Evolutionary conservation across 176 grass and related monocot species (phyloP).

Genomic region (Thalia dealbata): DNA sequence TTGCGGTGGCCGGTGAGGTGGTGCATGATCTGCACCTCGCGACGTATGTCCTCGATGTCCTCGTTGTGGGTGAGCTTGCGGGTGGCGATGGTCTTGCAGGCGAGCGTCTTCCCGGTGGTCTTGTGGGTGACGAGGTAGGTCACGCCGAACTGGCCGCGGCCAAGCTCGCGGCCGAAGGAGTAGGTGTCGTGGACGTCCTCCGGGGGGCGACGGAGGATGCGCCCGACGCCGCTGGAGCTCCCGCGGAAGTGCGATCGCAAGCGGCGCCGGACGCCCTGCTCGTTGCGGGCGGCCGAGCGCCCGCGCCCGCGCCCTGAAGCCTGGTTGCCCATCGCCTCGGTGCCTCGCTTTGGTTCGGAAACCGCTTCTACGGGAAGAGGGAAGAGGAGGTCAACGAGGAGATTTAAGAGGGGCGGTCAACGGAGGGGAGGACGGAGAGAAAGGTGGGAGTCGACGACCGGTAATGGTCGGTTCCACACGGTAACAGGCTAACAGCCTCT

Average conservation of each 20-base stretch:
- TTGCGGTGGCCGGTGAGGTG: slow-evolving; percentile 17
- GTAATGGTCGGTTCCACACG: background rate
- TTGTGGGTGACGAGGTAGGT: slow-evolving; percentile 7
- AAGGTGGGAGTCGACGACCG: background rate
- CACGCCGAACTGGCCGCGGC: slow-evolving; percentile 12
- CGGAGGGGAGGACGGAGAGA: background rate
- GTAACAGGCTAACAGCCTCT: background rate
- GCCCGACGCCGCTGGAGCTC: background rate
- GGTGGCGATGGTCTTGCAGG: slow-evolving; percentile 14
- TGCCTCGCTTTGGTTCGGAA: background rate
- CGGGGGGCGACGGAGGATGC: slow-evolving; percentile 1
- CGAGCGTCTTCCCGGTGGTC: background rate
- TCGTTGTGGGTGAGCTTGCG: background rate
- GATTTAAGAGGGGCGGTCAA: background rate
- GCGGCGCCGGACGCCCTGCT: background rate
- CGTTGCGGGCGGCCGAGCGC: background rate
- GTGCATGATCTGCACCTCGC: slow-evolving; percentile 18
- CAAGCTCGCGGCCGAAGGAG: slow-evolving; percentile 9
- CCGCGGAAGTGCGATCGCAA: background rate
- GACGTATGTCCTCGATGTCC: slow-evolving; percentile 13
- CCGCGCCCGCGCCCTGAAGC: background rate
- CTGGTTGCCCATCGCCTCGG: background rate
- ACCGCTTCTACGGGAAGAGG: background rate
- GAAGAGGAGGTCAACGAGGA: too few relatives aligned
- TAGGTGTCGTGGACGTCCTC: slow-evolving; percentile 1